phyloP scores from a whole-genome alignment of 2,329 filamentous ascomycete genomes.

The Stachybotrys chartarum region DNA sequence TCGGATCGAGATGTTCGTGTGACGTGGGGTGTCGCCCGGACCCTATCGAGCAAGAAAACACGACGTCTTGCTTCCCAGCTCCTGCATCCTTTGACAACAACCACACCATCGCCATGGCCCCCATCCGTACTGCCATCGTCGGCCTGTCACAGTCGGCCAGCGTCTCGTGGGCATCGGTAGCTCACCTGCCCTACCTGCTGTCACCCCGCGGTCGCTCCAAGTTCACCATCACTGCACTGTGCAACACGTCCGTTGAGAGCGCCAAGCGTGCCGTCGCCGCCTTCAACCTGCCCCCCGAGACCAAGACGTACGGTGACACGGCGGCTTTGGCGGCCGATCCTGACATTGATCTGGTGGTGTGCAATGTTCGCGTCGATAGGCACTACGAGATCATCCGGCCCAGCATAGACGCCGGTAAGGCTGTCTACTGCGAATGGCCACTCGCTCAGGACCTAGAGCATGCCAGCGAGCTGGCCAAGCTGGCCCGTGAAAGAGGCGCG shows the following conservation, averaged over 20 bases:
- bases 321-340: conserved; percentile 38
- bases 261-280: conserved; percentile 34
- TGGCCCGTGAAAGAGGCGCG: conserved; percentile 23
- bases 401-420: conserved; percentile 43
- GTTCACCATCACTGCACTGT: conserved; percentile 43
- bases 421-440: conserved; percentile 52
- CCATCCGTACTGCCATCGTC: conserved; percentile 49
- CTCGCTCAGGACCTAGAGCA: conserved; percentile 35
- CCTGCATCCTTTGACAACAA: no score
- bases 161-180: conserved; percentile 45
- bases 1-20: no score
- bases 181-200: conserved; percentile 53
- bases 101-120: conserved; percentile 25
- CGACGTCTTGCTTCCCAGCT: no score
- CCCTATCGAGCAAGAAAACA: no score
- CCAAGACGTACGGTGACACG: conserved; percentile 43
- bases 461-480: conserved; percentile 31
- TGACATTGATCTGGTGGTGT: conserved; percentile 48
- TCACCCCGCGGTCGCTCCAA: conserved; percentile 33
- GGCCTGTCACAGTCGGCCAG: conserved; percentile 47
- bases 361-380: conserved; percentile 44
- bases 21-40: no score
- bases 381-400: conserved; percentile 40
- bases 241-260: conserved; percentile 39
- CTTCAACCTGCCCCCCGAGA: conserved; percentile 31